Conservation (phyloP, 495 filamentous ascomycete genomes). For the Stereocaulon alpinum region DNA sequence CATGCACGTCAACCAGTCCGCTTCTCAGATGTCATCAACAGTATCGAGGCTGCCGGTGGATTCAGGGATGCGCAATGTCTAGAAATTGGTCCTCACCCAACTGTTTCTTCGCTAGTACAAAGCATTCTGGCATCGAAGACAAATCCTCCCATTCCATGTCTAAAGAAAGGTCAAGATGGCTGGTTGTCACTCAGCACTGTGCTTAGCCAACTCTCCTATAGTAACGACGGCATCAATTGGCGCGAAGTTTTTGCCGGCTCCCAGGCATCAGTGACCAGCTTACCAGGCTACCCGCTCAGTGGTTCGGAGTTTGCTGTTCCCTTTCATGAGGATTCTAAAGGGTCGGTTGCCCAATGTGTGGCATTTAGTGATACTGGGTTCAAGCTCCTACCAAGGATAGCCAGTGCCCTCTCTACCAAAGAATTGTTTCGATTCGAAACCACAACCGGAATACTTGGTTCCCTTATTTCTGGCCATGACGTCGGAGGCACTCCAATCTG, state of each 20-base stretch:
- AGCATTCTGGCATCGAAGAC: background rate
- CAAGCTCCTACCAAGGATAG: background rate
- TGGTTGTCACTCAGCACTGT: background rate
- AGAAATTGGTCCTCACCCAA: conserved; percentile 1
- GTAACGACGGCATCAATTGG: background rate
- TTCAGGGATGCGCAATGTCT: background rate
- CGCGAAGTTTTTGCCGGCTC: background rate
- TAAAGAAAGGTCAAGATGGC: background rate
- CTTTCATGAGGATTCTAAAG: background rate
- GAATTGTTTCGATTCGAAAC: background rate
- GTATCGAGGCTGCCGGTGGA: background rate
- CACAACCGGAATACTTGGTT: background rate
- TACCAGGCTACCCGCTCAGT: background rate
- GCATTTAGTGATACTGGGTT: background rate
- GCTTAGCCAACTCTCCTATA: background rate
- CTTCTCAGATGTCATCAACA: background rate
- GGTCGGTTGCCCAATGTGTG: background rate
- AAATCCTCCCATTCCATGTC: background rate
- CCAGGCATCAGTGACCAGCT: background rate
- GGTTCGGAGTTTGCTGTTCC: background rate
- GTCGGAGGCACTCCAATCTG: background rate
- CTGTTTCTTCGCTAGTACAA: background rate
- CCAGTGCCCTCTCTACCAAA: too few relatives aligned
- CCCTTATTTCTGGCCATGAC: background rate
- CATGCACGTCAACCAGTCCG: background rate